A percentile compares a stretch with the other conserved stretches of the same genome.
phyloP scores from a whole-genome alignment of 805 yeast species.

The Lipomyces oligophaga region DNA sequence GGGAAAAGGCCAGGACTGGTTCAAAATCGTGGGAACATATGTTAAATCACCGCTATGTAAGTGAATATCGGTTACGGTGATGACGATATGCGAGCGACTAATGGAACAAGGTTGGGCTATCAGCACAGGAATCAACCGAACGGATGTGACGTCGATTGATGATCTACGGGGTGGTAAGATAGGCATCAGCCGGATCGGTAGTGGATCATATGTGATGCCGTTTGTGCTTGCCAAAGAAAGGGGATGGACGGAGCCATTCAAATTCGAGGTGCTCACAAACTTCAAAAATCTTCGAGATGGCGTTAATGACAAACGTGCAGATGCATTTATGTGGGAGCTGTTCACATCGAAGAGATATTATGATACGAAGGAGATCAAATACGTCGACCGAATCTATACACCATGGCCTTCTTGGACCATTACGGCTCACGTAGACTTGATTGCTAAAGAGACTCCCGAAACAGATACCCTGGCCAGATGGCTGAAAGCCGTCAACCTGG shows the following conservation, averaged over 20 bases:
- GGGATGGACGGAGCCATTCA: constrained; percentile 47
- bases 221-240: constrained; percentile 68
- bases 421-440: constrained; percentile 47
- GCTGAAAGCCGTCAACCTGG: constrained; percentile 55
- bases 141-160: constrained; percentile 48
- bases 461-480: constrained; percentile 40
- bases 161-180: constrained; percentile 61
- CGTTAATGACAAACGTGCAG: constrained; percentile 62
- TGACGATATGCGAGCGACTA: background rate
- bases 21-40: constrained; percentile 72
- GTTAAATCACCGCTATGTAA: constrained; percentile 74
- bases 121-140: constrained; percentile 64
- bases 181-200: constrained; percentile 81
- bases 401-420: constrained; percentile 98
- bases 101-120: constrained; percentile 60
- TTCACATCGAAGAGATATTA: constrained; percentile 85
- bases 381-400: constrained; percentile 82
- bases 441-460: constrained; percentile 33
- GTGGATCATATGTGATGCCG: constrained; percentile 87
- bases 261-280: constrained; percentile 51
- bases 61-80: constrained; percentile 1
- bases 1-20: constrained; percentile 62
- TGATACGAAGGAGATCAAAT: constrained; percentile 72
- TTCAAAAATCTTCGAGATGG: constrained; percentile 76
- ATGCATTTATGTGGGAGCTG: constrained; percentile 95